A percentile compares a stretch with the other conserved stretches of the same genome.
phyloP scores from a whole-genome alignment of 2,329 filamentous ascomycete species.

The Pseudogymnoascus sp. region DNA sequence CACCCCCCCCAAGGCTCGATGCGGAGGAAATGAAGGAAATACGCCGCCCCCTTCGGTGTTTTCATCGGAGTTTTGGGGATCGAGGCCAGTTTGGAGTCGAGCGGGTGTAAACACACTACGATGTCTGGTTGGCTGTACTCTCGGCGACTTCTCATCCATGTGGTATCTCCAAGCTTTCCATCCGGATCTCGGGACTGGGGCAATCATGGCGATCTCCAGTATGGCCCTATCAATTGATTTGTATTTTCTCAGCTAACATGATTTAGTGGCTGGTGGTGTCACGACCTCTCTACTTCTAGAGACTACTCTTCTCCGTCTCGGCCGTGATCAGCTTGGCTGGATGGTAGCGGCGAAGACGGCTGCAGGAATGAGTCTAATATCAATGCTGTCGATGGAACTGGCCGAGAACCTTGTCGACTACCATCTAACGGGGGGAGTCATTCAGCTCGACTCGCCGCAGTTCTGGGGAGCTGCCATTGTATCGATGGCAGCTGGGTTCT shows the following conservation, averaged over 20 bases:
- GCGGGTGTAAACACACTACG: conserved; percentile 46
- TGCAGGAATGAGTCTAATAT: conserved; percentile 50
- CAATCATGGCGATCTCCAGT: conserved; percentile 47
- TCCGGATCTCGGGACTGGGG: conserved; percentile 35
- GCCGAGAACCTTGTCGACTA: conserved; percentile 49
- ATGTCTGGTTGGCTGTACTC: conserved; percentile 46
- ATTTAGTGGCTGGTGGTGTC: conserved; percentile 43
- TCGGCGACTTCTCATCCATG: conserved; percentile 48
- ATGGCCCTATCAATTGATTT: conserved; percentile 14
- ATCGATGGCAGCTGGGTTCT: conserved; percentile 36
- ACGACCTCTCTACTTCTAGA: conserved; percentile 44
- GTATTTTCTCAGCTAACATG: neutral
- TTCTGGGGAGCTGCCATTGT: conserved; percentile 45
- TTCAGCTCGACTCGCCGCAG: conserved; percentile 36
- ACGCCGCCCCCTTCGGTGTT: neutral
- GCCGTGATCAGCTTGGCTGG: conserved; percentile 42
- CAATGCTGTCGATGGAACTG: conserved; percentile 50
- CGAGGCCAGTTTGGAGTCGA: conserved; percentile 36
- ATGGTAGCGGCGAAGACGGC: conserved; percentile 40
- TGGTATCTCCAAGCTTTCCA: conserved; percentile 45
- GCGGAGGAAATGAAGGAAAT: neutral
- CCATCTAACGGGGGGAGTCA: conserved; percentile 43
- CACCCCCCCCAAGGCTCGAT: neutral
- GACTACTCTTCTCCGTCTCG: conserved; percentile 40
- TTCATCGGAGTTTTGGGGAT: conserved; percentile 28